phyloP scores from a whole-genome alignment of 2,329 filamentous ascomycete species.

The Septoria petroselini region DNA sequence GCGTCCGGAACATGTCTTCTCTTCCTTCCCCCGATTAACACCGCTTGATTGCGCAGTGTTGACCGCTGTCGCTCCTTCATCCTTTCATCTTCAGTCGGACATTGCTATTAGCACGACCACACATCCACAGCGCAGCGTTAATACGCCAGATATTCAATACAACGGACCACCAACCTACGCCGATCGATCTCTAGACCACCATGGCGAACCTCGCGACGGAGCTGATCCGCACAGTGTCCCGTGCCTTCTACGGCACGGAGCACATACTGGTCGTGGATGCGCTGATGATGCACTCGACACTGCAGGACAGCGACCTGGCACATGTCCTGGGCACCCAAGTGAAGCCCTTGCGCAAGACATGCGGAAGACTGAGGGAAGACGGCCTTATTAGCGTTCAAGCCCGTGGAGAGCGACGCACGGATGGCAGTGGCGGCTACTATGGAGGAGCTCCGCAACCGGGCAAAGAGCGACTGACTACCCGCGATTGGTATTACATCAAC shows the following conservation, averaged over 20 bases:
- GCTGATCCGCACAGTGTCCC: slow-evolving; percentile 79
- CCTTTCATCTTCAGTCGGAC: background rate
- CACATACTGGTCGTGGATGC: slow-evolving; percentile 81
- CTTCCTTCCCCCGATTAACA: slow-evolving; percentile 28
- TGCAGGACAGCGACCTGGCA: slow-evolving; percentile 78
- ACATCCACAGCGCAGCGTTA: background rate
- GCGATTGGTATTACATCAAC: slow-evolving; percentile 96
- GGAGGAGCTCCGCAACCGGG: slow-evolving; percentile 28
- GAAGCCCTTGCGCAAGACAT: slow-evolving; percentile 88
- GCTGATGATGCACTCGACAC: slow-evolving; percentile 66
- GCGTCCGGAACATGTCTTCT: slow-evolving; percentile 3
- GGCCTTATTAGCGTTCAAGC: slow-evolving; percentile 77
- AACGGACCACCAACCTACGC: too few species aligned
- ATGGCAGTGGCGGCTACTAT: slow-evolving; percentile 31
- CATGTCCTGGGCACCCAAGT: slow-evolving; percentile 36
- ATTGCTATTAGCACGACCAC: background rate
- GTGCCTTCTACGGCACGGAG: slow-evolving; percentile 82
- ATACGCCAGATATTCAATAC: background rate
- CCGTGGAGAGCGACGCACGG: slow-evolving; percentile 37
- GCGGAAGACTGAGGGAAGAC: slow-evolving; percentile 79
- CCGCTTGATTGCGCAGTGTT: slow-evolving; percentile 33
- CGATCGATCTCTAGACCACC: too few species aligned
- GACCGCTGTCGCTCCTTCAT: slow-evolving; percentile 4
- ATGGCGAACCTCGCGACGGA: slow-evolving; percentile 65
- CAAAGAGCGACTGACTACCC: slow-evolving; percentile 42